A percentile compares a stretch with the other conserved stretches of the same genome.
These are phyloP conservation scores for Aurinia saxatilis DNA, from an alignment of 345 rosid species.

Conservation along the genomic window DNA sequence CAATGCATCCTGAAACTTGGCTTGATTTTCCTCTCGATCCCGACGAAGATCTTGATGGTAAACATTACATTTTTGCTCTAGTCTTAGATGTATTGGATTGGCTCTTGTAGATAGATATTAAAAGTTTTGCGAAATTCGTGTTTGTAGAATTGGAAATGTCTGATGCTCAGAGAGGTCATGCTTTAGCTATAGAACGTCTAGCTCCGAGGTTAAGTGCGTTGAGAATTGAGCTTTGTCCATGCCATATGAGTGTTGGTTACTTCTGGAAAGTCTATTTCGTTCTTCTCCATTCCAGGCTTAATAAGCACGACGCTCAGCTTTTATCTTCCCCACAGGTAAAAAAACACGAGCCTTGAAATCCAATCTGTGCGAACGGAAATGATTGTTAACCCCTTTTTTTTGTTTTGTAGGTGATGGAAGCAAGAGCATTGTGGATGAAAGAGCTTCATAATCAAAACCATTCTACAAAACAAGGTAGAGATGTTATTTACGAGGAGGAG, in stretches of 20 bases:
- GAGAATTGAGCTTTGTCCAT: constrained; percentile 85
- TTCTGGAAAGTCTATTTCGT: constrained; percentile 98
- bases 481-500: constrained; percentile 25
- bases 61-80: neutral
- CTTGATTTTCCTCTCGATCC: constrained; percentile 74
- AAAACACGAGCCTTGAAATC: neutral
- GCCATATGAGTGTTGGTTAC: constrained; percentile 78
- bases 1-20: constrained; percentile 99
- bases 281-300: constrained; percentile 77
- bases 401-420: constrained; percentile 63
- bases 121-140: neutral
- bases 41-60: constrained; percentile 67
- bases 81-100: neutral
- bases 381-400: neutral
- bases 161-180: constrained; percentile 91
- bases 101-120: neutral
- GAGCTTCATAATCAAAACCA: constrained; percentile 37
- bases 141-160: constrained; percentile 74
- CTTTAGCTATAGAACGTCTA: constrained; percentile 74
- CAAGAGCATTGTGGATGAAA: constrained; percentile 65
- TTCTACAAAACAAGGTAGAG: constrained; percentile 21
- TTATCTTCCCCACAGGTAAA: constrained; percentile 75
- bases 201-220: constrained; percentile 77
- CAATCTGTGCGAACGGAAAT: neutral
- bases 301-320: constrained; percentile 64